These are phyloP conservation scores for Xerocomus brunneocitrinus DNA, from an alignment of 768 basidiomycete genomes.

Conservation along the genomic window DNA sequence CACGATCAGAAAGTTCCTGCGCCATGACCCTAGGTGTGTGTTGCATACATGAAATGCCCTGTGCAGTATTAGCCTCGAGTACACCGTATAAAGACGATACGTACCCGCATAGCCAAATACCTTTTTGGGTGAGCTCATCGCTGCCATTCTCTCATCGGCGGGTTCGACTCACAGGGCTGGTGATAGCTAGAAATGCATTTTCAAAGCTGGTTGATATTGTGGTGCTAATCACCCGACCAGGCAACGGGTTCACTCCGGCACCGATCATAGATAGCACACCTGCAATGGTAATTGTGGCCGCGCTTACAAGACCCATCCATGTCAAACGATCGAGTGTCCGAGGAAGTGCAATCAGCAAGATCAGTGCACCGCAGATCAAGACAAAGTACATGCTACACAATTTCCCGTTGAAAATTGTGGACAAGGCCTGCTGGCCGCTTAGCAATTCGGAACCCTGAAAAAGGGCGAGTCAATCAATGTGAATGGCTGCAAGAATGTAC, in stretches of 20 bases:
- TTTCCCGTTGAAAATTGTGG: not conserved
- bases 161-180: not conserved
- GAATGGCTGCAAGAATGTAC: not conserved
- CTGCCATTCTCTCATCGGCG: not conserved
- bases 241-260: not conserved
- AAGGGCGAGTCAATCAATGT: not conserved
- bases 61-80: not conserved
- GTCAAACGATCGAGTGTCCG: not conserved
- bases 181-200: conserved; percentile 13
- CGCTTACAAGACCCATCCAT: not conserved
- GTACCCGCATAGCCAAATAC: not conserved
- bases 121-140: not conserved
- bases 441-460: not conserved
- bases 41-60: conserved; percentile 50
- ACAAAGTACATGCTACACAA: not conserved
- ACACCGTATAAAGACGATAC: not conserved
- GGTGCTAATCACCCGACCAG: conserved; percentile 20
- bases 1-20: not conserved
- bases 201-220: conserved; percentile 40
- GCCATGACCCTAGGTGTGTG: not conserved
- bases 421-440: not conserved
- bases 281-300: not conserved
- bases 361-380: not conserved
- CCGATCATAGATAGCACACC: not conserved
- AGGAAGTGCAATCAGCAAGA: not conserved